phyloP scores from a whole-genome alignment of 192 early-diverging fungal species.

The Irineochytrium annulatum region DNA sequence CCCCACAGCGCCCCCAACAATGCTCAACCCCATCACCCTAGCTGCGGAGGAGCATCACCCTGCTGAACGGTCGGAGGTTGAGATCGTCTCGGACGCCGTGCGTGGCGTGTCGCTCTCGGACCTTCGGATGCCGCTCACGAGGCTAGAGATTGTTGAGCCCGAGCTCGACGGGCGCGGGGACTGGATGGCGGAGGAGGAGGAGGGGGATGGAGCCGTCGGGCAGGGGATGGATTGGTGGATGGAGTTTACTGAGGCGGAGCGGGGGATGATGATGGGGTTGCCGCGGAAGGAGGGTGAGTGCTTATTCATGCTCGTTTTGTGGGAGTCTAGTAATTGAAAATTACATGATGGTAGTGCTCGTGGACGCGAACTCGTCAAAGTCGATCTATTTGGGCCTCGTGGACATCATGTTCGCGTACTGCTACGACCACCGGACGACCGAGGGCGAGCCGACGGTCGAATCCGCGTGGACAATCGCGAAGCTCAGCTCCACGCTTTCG shows the following conservation, averaged over 20 bases:
- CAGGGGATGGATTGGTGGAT: constrained; percentile 23
- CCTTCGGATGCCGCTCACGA: too few relatives aligned
- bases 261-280: constrained; percentile 68
- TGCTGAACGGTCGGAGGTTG: neutral
- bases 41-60: neutral
- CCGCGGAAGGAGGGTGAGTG: constrained; percentile 73
- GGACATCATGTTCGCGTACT: constrained; percentile 88
- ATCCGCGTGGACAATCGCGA: constrained; percentile 86
- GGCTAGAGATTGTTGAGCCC: neutral
- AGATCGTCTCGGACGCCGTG: neutral
- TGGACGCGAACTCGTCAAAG: constrained; percentile 7
- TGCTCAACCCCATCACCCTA: neutral
- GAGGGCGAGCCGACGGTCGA: constrained; percentile 85
- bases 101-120: too few relatives aligned
- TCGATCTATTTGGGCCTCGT: constrained; percentile 78
- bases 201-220: neutral
- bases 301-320: neutral
- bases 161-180: neutral
- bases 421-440: constrained; percentile 79
- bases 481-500: constrained; percentile 70
- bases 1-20: too few relatives aligned
- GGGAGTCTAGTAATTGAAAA: neutral
- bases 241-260: constrained; percentile 68
- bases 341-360: constrained; percentile 5
- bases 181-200: too few relatives aligned